Evolutionary conservation across 2,329 filamentous ascomycete genomes (phyloP).

Genomic region (Aspergillus unguis): DNA sequence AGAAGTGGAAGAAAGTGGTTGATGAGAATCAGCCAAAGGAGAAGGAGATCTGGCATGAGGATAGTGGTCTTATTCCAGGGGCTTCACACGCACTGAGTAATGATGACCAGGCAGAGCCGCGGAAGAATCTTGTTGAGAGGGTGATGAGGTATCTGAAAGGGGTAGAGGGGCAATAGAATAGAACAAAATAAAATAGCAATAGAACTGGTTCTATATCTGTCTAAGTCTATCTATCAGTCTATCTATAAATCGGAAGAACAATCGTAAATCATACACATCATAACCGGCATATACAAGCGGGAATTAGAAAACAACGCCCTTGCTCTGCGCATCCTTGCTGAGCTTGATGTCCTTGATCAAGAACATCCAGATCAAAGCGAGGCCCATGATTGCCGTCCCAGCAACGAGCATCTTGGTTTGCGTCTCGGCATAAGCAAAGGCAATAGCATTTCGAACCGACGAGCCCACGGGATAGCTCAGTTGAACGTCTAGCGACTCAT

Average conservation of each 20-base stretch:
- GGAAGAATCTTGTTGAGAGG: constrained; percentile 25
- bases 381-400: constrained; percentile 43
- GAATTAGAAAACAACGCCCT: constrained; percentile 50
- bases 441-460: constrained; percentile 54
- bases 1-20: constrained; percentile 35
- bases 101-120: constrained; percentile 32
- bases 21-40: constrained; percentile 31
- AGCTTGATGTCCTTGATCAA: constrained; percentile 53
- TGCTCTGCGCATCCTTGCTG: constrained; percentile 48
- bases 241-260: neutral
- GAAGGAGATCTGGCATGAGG: constrained; percentile 45
- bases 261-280: neutral
- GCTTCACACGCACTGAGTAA: constrained; percentile 38
- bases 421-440: constrained; percentile 56
- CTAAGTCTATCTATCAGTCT: neutral
- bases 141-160: constrained; percentile 25
- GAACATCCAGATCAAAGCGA: constrained; percentile 45
- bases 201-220: neutral
- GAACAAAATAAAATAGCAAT: neutral
- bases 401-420: constrained; percentile 54
- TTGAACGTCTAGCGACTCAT: constrained; percentile 16
- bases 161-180: neutral
- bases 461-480: constrained; percentile 39
- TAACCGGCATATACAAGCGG: neutral
- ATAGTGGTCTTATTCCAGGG: constrained; percentile 46